phyloP scores from a whole-genome alignment of 495 filamentous ascomycete genomes.

The Aspergillus nanangensis region DNA sequence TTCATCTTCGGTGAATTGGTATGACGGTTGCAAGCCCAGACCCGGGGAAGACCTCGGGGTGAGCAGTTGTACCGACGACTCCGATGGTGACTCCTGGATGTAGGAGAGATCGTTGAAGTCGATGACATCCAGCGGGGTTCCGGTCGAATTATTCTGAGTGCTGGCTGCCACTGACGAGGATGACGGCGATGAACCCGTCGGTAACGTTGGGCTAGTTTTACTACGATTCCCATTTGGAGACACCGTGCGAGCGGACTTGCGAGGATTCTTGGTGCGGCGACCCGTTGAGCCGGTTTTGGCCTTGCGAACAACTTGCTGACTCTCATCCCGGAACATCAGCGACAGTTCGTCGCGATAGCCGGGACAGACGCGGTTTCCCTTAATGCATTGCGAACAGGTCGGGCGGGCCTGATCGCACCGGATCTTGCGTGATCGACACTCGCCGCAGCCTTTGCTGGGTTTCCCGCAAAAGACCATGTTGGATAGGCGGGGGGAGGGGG shows the following conservation, averaged over 20 bases:
- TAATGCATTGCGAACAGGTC: conserved; percentile 63
- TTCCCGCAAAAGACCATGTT: conserved; percentile 72
- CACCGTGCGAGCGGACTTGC: conserved; percentile 6
- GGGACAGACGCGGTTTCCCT: conserved; percentile 60
- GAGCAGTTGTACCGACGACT: conserved; percentile 2
- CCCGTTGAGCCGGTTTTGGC: conserved; percentile 39
- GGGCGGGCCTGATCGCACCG: conserved; percentile 62
- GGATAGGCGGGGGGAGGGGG: conserved; percentile 3
- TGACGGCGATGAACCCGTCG: background rate
- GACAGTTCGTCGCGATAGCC: conserved; percentile 67
- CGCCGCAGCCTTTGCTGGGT: conserved; percentile 68
- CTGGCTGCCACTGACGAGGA: background rate
- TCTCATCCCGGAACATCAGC: conserved; percentile 72
- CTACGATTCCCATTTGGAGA: conserved; percentile 9
- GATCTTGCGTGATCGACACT: conserved; percentile 64
- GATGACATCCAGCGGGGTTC: conserved; percentile 2
- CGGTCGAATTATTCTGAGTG: background rate
- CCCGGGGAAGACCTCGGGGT: background rate
- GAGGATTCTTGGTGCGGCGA: conserved; percentile 13
- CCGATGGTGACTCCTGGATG: conserved; percentile 11
- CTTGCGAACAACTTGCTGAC: conserved; percentile 61
- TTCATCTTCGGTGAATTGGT: conserved; percentile 28
- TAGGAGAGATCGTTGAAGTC: conserved; percentile 14
- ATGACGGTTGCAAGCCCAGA: conserved; percentile 15
- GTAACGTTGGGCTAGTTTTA: conserved; percentile 2